Evolutionary conservation across 1,284 basidiomycete species (phyloP), one percentile per base, ranked within the genome.

Genomic region (Ganoderma resinaceum): DNA sequence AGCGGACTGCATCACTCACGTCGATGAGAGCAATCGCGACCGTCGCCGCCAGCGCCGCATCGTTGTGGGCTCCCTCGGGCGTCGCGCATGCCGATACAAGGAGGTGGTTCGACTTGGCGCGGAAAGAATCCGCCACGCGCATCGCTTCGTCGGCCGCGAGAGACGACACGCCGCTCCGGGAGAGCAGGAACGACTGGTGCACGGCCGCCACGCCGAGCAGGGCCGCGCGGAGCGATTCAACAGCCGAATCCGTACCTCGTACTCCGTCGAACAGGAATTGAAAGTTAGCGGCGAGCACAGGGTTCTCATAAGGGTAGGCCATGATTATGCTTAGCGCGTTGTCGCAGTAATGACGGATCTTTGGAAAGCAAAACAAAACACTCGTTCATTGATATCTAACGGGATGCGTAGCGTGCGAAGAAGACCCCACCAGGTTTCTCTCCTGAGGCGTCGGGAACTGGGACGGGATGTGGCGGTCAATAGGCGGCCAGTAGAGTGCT

Each of bases 361-460:
- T 83, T 76, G 70, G 74, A 76, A 76, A 78, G 68, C 74, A 70
- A 77, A 76, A 68, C 58, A 65, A 75, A 78, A 76, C 73, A 77
- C 70, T 75, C 72, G 79, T 76, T 85, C 80, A 85, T 81, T 81
- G 82, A 81, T 85, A 85, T 82, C 83, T 84, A 82, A 82, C 75
- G 72, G 82, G 81, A 73, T 84, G 82, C 71, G 82, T 82, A 78
- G 79, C 80, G 76, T 82, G 81, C 74, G 82, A 78, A 75, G 81
- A 73, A 70, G 78, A 81, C 76, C 85, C 84, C 78, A 86, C 86
- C 81, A 86, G 73, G 72, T 79, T 82, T 79, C 85, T 83, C 75
- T 87, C 86, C 77, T 85, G 84, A 66, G 79, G 78, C 72, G 78
- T 78, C 66, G 77, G 80, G 79, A 82, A 87, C 83, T 85, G 67